Evolutionary conservation across 2,329 filamentous ascomycete species (phyloP).

Genomic region (Pseudogymnoascus sp.): DNA sequence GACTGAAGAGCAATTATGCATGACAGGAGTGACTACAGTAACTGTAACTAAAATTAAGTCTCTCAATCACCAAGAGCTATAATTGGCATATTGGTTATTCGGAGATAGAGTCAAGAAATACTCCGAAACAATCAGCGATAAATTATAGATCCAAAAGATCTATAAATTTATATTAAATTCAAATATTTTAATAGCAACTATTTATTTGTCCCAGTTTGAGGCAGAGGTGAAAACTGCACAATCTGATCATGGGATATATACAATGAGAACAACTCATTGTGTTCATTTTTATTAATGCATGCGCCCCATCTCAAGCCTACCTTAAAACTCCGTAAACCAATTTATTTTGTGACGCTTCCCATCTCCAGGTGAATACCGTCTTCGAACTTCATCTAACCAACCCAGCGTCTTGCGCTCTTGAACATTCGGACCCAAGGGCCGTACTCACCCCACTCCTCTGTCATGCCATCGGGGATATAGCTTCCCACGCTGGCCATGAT

Average conservation of each 20-base stretch:
- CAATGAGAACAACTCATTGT: background rate
- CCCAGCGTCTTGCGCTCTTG: conserved; percentile 66
- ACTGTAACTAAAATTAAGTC: no score
- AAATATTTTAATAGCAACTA: conserved; percentile 1
- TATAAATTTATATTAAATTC: background rate
- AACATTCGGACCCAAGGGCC: conserved; percentile 67
- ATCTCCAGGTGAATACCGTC: background rate
- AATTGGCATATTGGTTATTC: no score
- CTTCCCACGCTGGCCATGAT: conserved; percentile 61
- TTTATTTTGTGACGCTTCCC: background rate
- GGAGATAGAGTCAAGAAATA: no score
- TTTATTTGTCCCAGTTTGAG: background rate
- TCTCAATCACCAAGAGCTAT: no score
- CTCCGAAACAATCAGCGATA: no score
- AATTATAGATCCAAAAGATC: background rate
- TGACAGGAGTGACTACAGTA: no score
- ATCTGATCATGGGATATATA: background rate
- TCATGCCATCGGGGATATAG: conserved; percentile 50
- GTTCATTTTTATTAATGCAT: background rate
- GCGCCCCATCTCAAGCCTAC: background rate
- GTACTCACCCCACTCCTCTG: conserved; percentile 59
- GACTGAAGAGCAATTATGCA: no score
- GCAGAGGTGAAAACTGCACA: background rate
- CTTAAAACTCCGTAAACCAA: background rate
- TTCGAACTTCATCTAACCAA: conserved; percentile 40